Evolutionary conservation across 208 protist species (phyloP).

Genomic region (Angomonas deanei): DNA sequence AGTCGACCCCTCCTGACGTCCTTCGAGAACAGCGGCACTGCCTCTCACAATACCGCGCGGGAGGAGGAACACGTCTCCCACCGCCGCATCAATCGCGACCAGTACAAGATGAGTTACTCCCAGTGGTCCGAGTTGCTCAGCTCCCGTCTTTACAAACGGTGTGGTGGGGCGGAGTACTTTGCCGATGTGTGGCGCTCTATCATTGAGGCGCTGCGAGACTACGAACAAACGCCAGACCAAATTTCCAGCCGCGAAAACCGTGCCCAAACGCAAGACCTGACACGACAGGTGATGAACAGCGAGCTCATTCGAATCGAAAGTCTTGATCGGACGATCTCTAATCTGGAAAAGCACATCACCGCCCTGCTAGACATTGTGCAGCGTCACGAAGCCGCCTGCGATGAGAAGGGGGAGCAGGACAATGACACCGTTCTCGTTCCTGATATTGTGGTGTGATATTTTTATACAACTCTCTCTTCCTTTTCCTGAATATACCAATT

Average conservation of each 20-base stretch:
- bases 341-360: slow-evolving; percentile 2
- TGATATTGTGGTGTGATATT: neutral
- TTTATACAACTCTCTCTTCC: slow-evolving; percentile 7
- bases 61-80: neutral
- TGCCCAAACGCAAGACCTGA: slow-evolving; percentile 8
- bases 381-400: neutral
- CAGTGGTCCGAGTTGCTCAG: slow-evolving; percentile 10
- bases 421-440: neutral
- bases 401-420: neutral
- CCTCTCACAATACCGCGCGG: neutral
- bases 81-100: neutral
- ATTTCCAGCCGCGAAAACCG: neutral
- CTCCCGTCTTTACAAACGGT: slow-evolving; percentile 7
- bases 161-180: slow-evolving; percentile 14
- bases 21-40: neutral
- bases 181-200: slow-evolving; percentile 12
- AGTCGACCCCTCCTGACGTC: neutral
- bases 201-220: slow-evolving; percentile 5
- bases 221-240: slow-evolving; percentile 6
- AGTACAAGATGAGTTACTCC: slow-evolving; percentile 2
- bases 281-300: slow-evolving; percentile 5
- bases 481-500: slow-evolving; percentile 4
- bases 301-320: slow-evolving; percentile 6
- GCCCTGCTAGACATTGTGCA: neutral
- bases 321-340: neutral